Conservation (phyloP, 179 eudicot species). For the Silene vulgaris region DNA sequence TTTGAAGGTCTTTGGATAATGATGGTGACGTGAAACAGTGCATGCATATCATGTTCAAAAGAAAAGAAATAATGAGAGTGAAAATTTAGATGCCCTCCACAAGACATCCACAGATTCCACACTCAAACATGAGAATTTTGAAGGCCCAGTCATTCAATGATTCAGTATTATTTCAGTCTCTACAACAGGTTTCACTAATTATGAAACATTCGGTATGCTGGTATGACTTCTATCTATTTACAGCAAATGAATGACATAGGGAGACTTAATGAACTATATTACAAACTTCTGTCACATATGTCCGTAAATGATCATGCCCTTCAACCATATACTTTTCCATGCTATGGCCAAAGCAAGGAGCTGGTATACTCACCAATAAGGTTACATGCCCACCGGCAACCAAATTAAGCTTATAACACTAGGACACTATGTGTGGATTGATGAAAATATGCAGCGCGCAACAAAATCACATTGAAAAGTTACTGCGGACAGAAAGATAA, state of each 20-base stretch:
- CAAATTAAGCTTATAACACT: background rate
- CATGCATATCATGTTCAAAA: background rate
- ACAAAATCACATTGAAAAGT: background rate
- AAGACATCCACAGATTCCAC: background rate
- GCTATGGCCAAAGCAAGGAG: background rate
- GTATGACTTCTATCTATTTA: background rate
- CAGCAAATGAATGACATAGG: background rate
- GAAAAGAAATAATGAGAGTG: background rate
- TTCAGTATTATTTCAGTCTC: background rate
- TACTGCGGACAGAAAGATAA: background rate
- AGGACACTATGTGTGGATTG: background rate
- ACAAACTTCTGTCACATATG: slow-evolving; percentile 1
- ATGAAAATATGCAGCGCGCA: background rate
- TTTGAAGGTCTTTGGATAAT: background rate
- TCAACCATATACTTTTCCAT: background rate
- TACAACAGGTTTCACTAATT: background rate
- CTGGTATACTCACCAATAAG: background rate
- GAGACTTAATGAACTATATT: background rate
- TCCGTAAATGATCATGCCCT: background rate
- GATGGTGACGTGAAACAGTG: background rate
- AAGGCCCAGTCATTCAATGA: background rate
- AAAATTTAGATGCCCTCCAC: background rate
- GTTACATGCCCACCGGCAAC: background rate
- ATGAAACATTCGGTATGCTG: background rate
- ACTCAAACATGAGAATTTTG: background rate